phyloP scores from a whole-genome alignment of 2,329 filamentous ascomycete species.

The Thielaviopsis populi region DNA sequence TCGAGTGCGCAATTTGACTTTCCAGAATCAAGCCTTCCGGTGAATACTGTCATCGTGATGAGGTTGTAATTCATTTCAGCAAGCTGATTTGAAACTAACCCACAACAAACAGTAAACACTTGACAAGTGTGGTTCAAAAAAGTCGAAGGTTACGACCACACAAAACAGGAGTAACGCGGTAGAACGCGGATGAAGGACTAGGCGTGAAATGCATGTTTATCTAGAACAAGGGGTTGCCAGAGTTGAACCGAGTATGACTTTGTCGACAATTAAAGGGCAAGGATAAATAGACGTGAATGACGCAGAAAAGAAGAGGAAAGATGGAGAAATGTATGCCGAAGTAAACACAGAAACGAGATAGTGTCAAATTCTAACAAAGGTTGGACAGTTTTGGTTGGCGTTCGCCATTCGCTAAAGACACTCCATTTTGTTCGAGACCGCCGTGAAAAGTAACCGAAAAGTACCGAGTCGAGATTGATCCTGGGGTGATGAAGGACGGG shows the following conservation, averaged over 20 bases:
- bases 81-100: not conserved
- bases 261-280: not conserved
- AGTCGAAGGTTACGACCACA: not conserved
- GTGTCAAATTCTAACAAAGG: slow-evolving; percentile 1
- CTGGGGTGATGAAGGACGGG: slow-evolving; percentile 7
- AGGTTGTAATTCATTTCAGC: not conserved
- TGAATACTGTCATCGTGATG: not conserved
- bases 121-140: not conserved
- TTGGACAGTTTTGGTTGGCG: not conserved
- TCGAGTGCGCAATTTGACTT: not conserved
- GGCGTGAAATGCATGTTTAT: not conserved
- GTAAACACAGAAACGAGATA: slow-evolving; percentile 8
- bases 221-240: not conserved
- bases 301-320: not conserved
- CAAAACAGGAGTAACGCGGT: not conserved
- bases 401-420: slow-evolving; percentile 12
- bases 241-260: not conserved
- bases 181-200: not conserved
- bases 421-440: slow-evolving; percentile 16
- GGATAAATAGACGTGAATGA: not conserved
- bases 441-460: slow-evolving; percentile 10
- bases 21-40: not conserved
- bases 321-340: slow-evolving; percentile 4
- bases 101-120: not conserved
- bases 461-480: slow-evolving; percentile 9